A percentile compares a stretch with the other conserved stretches of the same genome.
Conservation (phyloP, 371 early-diverging fungal species). For the Mycotypha africana region DNA sequence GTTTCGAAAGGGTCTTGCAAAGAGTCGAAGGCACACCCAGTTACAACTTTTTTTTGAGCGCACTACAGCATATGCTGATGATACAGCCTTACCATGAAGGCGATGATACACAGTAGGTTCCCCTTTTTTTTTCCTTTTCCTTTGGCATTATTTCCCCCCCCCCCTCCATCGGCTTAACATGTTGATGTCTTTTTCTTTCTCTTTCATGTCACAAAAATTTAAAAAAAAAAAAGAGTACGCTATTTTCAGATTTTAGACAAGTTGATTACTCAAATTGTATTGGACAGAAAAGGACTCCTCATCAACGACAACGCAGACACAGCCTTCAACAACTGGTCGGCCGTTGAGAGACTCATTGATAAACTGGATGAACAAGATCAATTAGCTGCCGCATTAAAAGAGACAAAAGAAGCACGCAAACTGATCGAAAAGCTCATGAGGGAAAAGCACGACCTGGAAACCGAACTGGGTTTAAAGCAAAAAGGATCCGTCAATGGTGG, state of each 20-base stretch:
- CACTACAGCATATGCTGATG: conserved; percentile 72
- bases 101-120: conserved; percentile 44
- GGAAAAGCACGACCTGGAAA: conserved; percentile 63
- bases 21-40: conserved; percentile 73
- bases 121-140: too few species aligned
- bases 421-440: conserved; percentile 43
- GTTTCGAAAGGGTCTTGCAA: conserved; percentile 67
- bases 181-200: too few species aligned
- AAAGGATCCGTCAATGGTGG: too few species aligned
- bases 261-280: conserved; percentile 74
- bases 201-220: too few species aligned
- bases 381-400: conserved; percentile 59
- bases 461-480: conserved; percentile 65
- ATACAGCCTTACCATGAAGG: conserved; percentile 72
- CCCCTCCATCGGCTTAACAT: too few species aligned
- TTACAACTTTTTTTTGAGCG: conserved; percentile 73
- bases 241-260: conserved; percentile 80
- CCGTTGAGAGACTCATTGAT: conserved; percentile 64
- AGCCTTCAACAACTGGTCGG: conserved; percentile 49
- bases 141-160: too few species aligned
- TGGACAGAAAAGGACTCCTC: conserved; percentile 64
- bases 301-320: conserved; percentile 49
- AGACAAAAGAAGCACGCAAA: conserved; percentile 59
- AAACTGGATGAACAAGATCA: conserved; percentile 82
- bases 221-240: too few species aligned